Evolutionary conservation across 179 eudicot genomes (phyloP), one percentile per base, ranked within the genome.

Genomic region (Amaranthus tricolor): DNA sequence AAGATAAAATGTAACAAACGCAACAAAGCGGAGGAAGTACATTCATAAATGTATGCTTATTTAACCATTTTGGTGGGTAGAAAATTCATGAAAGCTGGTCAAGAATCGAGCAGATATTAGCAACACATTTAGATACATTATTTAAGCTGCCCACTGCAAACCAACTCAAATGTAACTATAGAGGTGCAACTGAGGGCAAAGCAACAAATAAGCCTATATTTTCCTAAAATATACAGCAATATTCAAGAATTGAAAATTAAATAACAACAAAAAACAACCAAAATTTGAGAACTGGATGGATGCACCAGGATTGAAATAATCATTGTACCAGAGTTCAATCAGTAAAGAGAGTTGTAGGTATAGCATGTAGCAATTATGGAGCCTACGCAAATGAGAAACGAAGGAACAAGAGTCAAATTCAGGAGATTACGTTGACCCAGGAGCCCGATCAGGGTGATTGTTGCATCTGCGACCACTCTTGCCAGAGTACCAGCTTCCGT

Each of bases 401-500:
- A 93, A 56, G 98, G 97, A 20, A 93, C 57, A 6, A 93, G 84
- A 45, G 98, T 88, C 50, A 78, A 65, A 65, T 93, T 93, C 71
- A 94, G 82, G 40, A 94, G 89, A 71, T 67, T 84, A 59, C 83
- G 83, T 83, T 86, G 82, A 1, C 96, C 96, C 85, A 86, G 80
- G 71, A 79, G 83, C 9, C 98, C 98, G 4, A 91, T 88, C 68
- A 91, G 16, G 21, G 97, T 94, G 54, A 94, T 94, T 0, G 98
- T 89, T n/a, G 71, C 90, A 78, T 94, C 97, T 43, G 98, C 93
- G 66, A 90, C 81, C 24, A 94, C 98, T 70, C 97, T 82, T n/a
- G 98, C 98, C 20, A 94, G 75, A 1, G 98, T 94, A 55, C 98
- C 98, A 0, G 97, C 98, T 85, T 94, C 98, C 0, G 98, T 94